These are phyloP conservation scores for Claviceps sp. DNA, from an alignment of 2,329 filamentous ascomycete genomes.

Conservation along the genomic window DNA sequence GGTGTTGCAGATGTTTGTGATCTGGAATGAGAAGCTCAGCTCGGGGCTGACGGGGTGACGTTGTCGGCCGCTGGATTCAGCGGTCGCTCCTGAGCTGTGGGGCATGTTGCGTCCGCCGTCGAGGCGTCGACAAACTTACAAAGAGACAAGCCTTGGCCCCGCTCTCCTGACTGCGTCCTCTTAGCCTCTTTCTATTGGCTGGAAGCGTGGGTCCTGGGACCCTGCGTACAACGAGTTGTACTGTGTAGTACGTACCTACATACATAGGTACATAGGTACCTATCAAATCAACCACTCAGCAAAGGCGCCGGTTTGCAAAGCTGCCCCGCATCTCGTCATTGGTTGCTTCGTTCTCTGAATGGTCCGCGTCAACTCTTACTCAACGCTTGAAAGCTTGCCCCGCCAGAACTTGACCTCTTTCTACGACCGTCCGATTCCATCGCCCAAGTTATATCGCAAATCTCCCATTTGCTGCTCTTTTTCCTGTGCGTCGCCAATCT, in stretches of 20 bases:
- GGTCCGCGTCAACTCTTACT: neutral
- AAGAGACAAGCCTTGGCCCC: no score
- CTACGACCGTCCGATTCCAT: constrained; percentile 3
- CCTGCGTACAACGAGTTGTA: no score
- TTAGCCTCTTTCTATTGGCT: no score
- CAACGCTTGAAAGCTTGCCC: constrained; percentile 6
- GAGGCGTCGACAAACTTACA: neutral
- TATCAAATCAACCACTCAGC: no score
- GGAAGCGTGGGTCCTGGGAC: no score
- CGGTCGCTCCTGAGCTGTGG: constrained; percentile 4
- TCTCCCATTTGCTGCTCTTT: no score
- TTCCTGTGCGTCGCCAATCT: neutral
- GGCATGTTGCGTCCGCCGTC: neutral
- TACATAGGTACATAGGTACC: no score
- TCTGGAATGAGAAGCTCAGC: constrained; percentile 5
- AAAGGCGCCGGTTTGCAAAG: neutral
- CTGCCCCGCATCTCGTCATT: neutral
- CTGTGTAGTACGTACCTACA: no score
- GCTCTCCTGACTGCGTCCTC: no score
- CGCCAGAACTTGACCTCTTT: constrained; percentile 7
- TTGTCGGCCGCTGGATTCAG: constrained; percentile 4
- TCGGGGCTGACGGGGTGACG: constrained; percentile 7
- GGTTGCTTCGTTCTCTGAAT: no score
- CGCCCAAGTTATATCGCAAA: neutral
- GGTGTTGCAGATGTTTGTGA: constrained; percentile 6